These are phyloP conservation scores for Tetraselmis chui DNA, from an alignment of 139 green algal genomes.

Conservation along the genomic window DNA sequence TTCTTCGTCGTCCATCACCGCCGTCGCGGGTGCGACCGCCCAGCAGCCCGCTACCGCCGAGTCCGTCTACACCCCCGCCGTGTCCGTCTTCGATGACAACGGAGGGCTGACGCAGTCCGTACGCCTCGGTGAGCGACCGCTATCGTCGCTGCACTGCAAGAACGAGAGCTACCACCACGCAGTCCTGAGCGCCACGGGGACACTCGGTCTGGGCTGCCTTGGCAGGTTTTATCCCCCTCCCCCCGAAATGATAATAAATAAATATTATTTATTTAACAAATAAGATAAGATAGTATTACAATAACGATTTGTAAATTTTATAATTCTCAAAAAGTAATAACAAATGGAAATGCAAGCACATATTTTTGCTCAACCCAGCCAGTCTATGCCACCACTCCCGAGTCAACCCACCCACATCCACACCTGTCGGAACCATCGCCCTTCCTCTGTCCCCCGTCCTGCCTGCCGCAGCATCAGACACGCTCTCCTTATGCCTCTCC, in stretches of 20 bases:
- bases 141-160: background rate
- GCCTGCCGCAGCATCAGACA: too few relatives aligned
- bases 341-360: background rate
- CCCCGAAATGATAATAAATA: background rate
- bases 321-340: too few relatives aligned
- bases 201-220: background rate
- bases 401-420: too few relatives aligned
- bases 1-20: too few relatives aligned
- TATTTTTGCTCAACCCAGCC: background rate
- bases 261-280: background rate
- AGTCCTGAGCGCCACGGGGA: background rate
- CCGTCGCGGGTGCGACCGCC: too few relatives aligned
- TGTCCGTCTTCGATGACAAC: too few relatives aligned
- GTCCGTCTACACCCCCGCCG: too few relatives aligned
- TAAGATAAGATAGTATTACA: background rate
- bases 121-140: background rate
- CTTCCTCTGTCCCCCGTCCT: background rate
- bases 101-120: background rate
- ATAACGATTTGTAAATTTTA: background rate
- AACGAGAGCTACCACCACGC: background rate
- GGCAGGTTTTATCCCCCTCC: background rate
- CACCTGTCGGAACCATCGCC: background rate
- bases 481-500: background rate
- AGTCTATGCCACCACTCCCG: too few relatives aligned
- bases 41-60: too few relatives aligned